Evolutionary conservation across 1,139 yeast species (phyloP).

Genomic region (Pichia sp.): DNA sequence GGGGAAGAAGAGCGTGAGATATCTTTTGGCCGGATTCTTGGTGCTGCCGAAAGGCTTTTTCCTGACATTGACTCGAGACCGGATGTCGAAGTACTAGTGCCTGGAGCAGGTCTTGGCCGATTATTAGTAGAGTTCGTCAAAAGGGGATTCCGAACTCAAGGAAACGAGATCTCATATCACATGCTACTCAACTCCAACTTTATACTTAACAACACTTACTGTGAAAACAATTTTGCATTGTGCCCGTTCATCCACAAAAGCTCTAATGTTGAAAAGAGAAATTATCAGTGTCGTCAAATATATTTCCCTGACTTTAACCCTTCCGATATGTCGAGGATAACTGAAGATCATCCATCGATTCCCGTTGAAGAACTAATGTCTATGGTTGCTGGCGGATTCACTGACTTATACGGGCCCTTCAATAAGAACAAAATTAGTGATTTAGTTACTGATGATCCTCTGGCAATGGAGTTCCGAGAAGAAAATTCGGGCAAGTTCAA

Average conservation of each 20-base stretch:
- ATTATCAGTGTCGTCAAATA: slow-evolving; percentile 47
- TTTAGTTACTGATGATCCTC: slow-evolving; percentile 37
- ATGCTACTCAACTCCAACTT: slow-evolving; percentile 70
- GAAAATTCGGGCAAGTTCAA: slow-evolving; percentile 43
- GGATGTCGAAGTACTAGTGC: slow-evolving; percentile 52
- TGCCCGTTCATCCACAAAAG: slow-evolving; percentile 54
- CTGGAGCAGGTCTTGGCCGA: slow-evolving; percentile 84
- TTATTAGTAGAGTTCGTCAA: slow-evolving; percentile 67
- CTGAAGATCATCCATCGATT: slow-evolving; percentile 36
- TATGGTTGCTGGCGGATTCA: slow-evolving; percentile 77
- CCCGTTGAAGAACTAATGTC: slow-evolving; percentile 58
- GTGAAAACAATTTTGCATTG: slow-evolving; percentile 38
- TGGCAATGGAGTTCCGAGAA: slow-evolving; percentile 41
- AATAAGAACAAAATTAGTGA: slow-evolving; percentile 35
- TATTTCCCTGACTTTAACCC: slow-evolving; percentile 52
- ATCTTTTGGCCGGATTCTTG: slow-evolving; percentile 45
- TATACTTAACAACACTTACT: slow-evolving; percentile 51
- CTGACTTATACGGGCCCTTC: slow-evolving; percentile 65
- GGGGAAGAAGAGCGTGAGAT: slow-evolving; percentile 51
- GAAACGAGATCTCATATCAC: slow-evolving; percentile 79
- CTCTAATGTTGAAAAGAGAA: slow-evolving; percentile 44
- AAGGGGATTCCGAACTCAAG: slow-evolving; percentile 71
- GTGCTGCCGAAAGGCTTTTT: slow-evolving; percentile 40
- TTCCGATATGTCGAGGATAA: slow-evolving; percentile 32
- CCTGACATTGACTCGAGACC: slow-evolving; percentile 42